Percentiles rank a stretch among this genome's conserved stretches.
Conservation (phyloP, 73 alveolate genomes). For the Stentor coeruleus region DNA sequence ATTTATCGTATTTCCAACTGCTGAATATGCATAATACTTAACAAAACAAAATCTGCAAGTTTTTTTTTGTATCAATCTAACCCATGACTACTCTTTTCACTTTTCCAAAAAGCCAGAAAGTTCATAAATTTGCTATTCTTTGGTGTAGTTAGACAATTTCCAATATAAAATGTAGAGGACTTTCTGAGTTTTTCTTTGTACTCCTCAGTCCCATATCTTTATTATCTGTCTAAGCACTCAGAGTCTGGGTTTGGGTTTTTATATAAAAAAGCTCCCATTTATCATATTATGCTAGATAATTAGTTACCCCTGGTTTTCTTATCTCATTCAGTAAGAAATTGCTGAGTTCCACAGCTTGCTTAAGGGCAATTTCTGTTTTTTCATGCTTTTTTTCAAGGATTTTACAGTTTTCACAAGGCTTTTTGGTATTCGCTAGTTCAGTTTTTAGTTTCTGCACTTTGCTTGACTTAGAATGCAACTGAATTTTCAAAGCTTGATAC, state of each 20-base stretch:
- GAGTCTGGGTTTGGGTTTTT: constrained; percentile 48
- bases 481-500: neutral
- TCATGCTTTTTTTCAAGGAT: neutral
- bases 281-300: neutral
- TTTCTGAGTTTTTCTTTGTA: constrained; percentile 65
- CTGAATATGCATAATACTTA: constrained; percentile 84
- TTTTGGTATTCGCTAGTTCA: neutral
- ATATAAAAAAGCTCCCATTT: constrained; percentile 51
- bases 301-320: neutral
- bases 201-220: constrained; percentile 63
- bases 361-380: neutral
- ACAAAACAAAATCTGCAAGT: constrained; percentile 98
- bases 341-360: neutral
- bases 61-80: constrained; percentile 62
- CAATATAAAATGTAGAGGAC: constrained; percentile 94
- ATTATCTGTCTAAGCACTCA: constrained; percentile 57
- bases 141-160: constrained; percentile 97
- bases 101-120: constrained; percentile 89
- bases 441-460: neutral
- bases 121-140: constrained; percentile 92
- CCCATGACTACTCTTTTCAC: constrained; percentile 90
- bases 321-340: neutral
- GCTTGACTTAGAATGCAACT: neutral
- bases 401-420: neutral
- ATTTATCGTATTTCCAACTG: constrained; percentile 72